Evolutionary conservation across 2,329 filamentous ascomycete genomes (phyloP).

Genomic region (Parafenestella ontariensis): DNA sequence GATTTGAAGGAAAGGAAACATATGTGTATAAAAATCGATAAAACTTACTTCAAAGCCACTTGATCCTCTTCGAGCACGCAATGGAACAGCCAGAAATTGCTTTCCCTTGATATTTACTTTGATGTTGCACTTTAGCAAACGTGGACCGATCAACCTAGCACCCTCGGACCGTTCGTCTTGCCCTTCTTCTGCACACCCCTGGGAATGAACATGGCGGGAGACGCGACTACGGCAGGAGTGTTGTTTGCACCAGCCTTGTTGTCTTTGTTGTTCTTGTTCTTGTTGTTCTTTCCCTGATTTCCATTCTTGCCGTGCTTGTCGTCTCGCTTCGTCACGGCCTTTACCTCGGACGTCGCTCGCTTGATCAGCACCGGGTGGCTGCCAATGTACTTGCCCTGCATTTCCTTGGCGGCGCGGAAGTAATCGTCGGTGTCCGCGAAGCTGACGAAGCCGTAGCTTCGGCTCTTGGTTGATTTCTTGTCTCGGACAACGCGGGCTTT

Average conservation of each 20-base stretch:
- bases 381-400: conserved; percentile 99
- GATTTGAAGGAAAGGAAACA: no score
- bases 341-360: conserved; percentile 91
- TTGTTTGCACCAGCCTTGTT: conserved; percentile 18
- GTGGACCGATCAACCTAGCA: conserved; percentile 33
- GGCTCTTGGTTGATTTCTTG: conserved; percentile 94
- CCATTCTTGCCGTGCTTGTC: conserved; percentile 44
- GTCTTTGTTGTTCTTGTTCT: conserved; percentile 48
- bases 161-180: conserved; percentile 34
- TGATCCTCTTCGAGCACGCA: background rate
- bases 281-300: conserved; percentile 58
- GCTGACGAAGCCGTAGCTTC: conserved; percentile 95
- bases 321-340: conserved; percentile 68
- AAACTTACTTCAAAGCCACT: background rate
- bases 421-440: conserved; percentile 96
- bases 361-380: conserved; percentile 90
- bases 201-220: conserved; percentile 34
- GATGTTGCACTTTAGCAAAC: background rate
- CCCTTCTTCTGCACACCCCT: conserved; percentile 43
- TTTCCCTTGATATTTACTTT: background rate
- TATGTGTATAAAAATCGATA: background rate
- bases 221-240: conserved; percentile 18
- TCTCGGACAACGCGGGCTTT: conserved; percentile 94
- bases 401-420: conserved; percentile 94
- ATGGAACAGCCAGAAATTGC: background rate